phyloP scores from a whole-genome alignment of 352 stramenopile species.

The Lagenidium giganteum region DNA sequence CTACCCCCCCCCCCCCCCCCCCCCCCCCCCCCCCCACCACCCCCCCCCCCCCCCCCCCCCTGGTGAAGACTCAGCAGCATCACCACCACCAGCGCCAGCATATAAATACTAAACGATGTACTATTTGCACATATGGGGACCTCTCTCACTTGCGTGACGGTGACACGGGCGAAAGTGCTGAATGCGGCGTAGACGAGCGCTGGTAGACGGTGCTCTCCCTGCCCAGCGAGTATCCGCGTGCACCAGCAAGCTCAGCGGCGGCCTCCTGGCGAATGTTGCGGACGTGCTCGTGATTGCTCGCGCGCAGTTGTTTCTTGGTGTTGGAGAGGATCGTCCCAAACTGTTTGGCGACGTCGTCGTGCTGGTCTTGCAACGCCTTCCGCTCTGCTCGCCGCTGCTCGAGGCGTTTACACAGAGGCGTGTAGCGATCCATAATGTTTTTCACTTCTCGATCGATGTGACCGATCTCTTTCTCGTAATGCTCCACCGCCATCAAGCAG shows the following conservation, averaged over 20 bases:
- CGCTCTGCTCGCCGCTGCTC: slow-evolving; percentile 47
- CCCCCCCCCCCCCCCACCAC: too few relatives aligned
- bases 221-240: slow-evolving; percentile 50
- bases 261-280: slow-evolving; percentile 61
- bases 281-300: slow-evolving; percentile 50
- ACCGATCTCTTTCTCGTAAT: slow-evolving; percentile 55
- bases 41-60: too few relatives aligned
- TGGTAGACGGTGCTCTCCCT: slow-evolving; percentile 64
- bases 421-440: slow-evolving; percentile 64
- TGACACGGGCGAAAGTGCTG: too few relatives aligned
- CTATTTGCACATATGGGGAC: too few relatives aligned
- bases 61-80: too few relatives aligned
- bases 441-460: slow-evolving; percentile 58
- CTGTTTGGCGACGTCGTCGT: slow-evolving; percentile 36
- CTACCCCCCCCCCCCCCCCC: too few relatives aligned
- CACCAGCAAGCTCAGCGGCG: slow-evolving; percentile 30
- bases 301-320: slow-evolving; percentile 50
- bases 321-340: slow-evolving; percentile 63
- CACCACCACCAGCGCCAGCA: too few relatives aligned
- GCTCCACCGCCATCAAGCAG: slow-evolving; percentile 35
- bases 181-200: slow-evolving; percentile 12
- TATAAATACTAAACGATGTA: too few relatives aligned
- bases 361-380: slow-evolving; percentile 34
- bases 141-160: too few relatives aligned
- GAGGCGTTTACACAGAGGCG: slow-evolving; percentile 50